These are phyloP conservation scores for Leccinum rimulosum DNA, from an alignment of 768 basidiomycete species.

Conservation along the genomic window DNA sequence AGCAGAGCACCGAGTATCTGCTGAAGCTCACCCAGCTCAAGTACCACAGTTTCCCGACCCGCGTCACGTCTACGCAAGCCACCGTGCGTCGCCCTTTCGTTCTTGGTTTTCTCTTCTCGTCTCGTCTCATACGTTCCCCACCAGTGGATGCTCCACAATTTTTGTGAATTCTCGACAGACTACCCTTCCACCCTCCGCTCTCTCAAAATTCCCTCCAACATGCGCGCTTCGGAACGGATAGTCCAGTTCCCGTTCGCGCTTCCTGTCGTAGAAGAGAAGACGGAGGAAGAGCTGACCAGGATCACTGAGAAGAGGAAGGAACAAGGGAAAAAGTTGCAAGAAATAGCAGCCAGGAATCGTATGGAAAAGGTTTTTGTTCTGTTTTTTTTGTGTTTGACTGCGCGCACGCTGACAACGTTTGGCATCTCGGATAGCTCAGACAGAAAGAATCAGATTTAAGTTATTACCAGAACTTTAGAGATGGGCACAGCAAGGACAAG, in stretches of 20 bases:
- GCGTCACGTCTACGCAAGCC: slow-evolving; percentile 74
- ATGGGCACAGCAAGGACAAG: slow-evolving; percentile 57
- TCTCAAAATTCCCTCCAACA: slow-evolving; percentile 61
- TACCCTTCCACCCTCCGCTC: slow-evolving; percentile 65
- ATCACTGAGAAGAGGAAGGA: slow-evolving; percentile 80
- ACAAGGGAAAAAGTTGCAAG: slow-evolving; percentile 85
- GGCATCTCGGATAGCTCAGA: slow-evolving; percentile 44
- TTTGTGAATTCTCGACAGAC: slow-evolving; percentile 80
- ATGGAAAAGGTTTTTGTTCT: slow-evolving; percentile 68
- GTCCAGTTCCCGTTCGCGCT: slow-evolving; percentile 84
- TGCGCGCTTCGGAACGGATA: slow-evolving; percentile 67
- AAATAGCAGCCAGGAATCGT: slow-evolving; percentile 82
- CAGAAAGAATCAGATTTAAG: slow-evolving; percentile 78
- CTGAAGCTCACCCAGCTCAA: slow-evolving; percentile 94
- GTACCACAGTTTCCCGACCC: slow-evolving; percentile 88
- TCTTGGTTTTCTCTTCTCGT: neutral
- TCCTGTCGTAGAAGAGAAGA: slow-evolving; percentile 72
- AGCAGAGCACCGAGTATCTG: slow-evolving; percentile 87
- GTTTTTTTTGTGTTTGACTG: neutral
- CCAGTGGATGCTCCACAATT: slow-evolving; percentile 89
- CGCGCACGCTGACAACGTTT: neutral
- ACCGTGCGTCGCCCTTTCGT: slow-evolving; percentile 47
- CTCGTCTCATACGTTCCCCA: neutral
- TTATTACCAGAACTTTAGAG: slow-evolving; percentile 61
- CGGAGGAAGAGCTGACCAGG: slow-evolving; percentile 82